Base-by-base conservation (phyloP, 1,139 yeast species). In the Blastobotrys apis region DNA sequence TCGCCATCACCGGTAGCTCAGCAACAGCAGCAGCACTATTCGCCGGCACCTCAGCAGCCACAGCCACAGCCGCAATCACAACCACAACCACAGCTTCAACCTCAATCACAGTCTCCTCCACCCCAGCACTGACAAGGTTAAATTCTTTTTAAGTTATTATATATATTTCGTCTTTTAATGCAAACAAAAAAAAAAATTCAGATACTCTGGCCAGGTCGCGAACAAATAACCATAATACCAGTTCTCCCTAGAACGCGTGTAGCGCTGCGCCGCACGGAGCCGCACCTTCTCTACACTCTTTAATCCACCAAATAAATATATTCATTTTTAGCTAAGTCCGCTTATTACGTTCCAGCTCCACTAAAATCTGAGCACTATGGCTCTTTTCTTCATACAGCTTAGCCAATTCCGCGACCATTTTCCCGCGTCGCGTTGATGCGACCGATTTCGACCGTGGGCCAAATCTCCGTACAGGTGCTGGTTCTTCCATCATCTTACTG, bases 321-420 rank as follows among this genome's bases (percentile, higher is more conserved):
- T 23, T 6, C 26, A 23, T 6, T 23, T 23, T 23, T 23, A 23
- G 10, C 10, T 23, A 31, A 31, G n/a, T n/a, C n/a, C 9, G 26
- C 26, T 31, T 33, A 10, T 20, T 27, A 12, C 50, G 37, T 19
- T 53, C 56, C n/a, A 57, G 33, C 29, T 55, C 51, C 19, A 49
- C 51, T 40, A 57, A 50, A 21, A 55, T 54, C 35, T 47, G 48
- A 5, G 58, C 60, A 22, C 55, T 52, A 26, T 47, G 47, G 31
- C 57, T 49, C 35, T 50, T 51, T 30, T 60, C 63, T 44, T 63
- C 67, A 41, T 62, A 63, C 27, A 63, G 52, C 37, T 56, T 58
- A 2, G 66, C 63, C 37, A 63, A 49, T 43, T 63, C 64, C 4
- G 65, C 63, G 1, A 63, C 67, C 58, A 57, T 49, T 32, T 29